Base-by-base conservation (phyloP, 2,329 filamentous ascomycete genomes). In the Teratosphaeria gauchensis region DNA sequence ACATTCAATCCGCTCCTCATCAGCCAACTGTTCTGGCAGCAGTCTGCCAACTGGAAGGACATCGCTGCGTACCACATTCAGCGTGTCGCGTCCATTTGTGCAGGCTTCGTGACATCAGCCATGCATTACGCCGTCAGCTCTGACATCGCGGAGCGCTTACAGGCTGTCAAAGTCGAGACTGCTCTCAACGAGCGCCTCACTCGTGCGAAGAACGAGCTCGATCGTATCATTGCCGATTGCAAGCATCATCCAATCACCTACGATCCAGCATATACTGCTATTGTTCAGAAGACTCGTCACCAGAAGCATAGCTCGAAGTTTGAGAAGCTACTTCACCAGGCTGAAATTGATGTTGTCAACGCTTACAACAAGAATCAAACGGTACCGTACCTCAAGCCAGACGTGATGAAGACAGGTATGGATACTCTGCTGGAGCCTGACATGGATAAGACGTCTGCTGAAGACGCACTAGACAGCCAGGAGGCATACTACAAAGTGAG, bases 1-100 rank as follows among this genome's bases (percentile, higher is more conserved):
- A 82, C 75, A 0, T 86, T 84, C 68, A 85, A 85, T 60, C 80
- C 84, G 0, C 67, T 83, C 56, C 72, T 87, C 9, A 76, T 88
- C 0, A 73, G 74, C 0, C 80, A 86, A 24, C 68, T 89, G 0
- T 88, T 88, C 65, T 72, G 72, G 21, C 78, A 85, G 53, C 84
- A 88, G 59, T 83, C 78, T 0, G 57, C 63, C 6, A 79, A 78
- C 0, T 88, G 84, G 85, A 68, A 76, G 51, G 32, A 58, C 0
- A 75, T 80, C 2, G 73, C 70, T 2, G 57, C 51, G 2, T 51
- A 61, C 0, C 76, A 78, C 56, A 69, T 78, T 46, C 62, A 69
- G 3, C 68, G 60, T 0, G 68, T 80, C 35, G 68, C 72, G 42
- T 53, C 62, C 0, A 63, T 67, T 0, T 72, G 73, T 51, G 64